phyloP scores from a whole-genome alignment of 2,329 filamentous ascomycete species.

The Phyllosticta citribraziliensis region DNA sequence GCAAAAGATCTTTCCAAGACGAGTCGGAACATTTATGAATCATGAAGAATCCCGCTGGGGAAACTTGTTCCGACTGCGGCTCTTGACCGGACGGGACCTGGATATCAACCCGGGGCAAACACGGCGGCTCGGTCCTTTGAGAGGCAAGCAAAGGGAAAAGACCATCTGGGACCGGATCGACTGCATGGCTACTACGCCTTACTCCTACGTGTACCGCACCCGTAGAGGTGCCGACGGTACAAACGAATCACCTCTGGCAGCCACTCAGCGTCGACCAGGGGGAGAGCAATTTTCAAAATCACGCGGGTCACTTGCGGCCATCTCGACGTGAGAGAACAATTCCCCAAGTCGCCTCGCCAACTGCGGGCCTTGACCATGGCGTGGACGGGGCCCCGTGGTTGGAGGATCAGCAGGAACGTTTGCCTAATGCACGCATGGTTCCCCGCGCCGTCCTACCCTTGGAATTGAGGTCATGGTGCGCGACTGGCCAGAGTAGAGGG shows the following conservation, averaged over 20 bases:
- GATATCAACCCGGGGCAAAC: neutral
- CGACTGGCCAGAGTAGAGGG: neutral
- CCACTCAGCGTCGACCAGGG: neutral
- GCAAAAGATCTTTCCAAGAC: neutral
- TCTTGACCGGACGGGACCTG: neutral
- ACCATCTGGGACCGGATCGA: neutral
- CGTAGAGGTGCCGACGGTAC: neutral
- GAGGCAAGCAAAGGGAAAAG: neutral
- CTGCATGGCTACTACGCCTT: neutral
- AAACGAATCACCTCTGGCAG: neutral
- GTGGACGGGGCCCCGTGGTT: neutral
- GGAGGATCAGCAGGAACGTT: conserved; percentile 10
- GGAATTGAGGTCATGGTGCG: conserved; percentile 8
- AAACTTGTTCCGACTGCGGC: neutral
- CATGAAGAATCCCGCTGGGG: neutral
- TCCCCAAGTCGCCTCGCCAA: conserved; percentile 1
- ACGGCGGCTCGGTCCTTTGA: neutral
- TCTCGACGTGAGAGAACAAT: neutral
- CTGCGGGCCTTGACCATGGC: neutral
- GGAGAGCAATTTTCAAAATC: neutral
- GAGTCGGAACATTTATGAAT: neutral
- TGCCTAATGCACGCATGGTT: conserved; percentile 2
- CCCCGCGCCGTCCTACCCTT: neutral
- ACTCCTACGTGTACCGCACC: neutral
- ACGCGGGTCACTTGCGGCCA: neutral